phyloP scores from a whole-genome alignment of 768 basidiomycete genomes.

The Pleurotus cornucopiae region DNA sequence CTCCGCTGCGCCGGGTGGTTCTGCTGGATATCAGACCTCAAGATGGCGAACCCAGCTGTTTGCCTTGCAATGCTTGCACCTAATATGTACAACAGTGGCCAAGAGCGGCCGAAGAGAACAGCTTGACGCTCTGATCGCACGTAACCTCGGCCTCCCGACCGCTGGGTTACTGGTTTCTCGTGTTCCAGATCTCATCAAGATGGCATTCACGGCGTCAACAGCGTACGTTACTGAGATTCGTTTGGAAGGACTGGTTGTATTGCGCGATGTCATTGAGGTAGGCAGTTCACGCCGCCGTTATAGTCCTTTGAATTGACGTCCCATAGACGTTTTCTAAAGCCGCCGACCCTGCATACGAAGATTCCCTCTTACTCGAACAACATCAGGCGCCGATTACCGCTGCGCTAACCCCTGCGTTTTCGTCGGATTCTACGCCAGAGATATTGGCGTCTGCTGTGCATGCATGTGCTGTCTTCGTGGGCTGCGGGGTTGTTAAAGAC shows the following conservation, averaged over 20 bases:
- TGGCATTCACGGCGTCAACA: conserved; percentile 97
- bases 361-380: conserved; percentile 87
- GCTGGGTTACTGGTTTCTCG: conserved; percentile 75
- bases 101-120: conserved; percentile 78
- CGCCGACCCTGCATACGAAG: conserved; percentile 91
- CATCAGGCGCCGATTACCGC: conserved; percentile 98
- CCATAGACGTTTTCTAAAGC: conserved; percentile 76
- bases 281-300: no score
- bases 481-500: conserved; percentile 92
- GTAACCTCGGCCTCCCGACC: conserved; percentile 49
- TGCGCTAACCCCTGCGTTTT: conserved; percentile 94
- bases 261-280: conserved; percentile 84
- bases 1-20: conserved; percentile 32
- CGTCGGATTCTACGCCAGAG: conserved; percentile 92
- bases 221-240: conserved; percentile 96
- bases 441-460: conserved; percentile 89
- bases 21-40: conserved; percentile 52
- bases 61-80: conserved; percentile 87
- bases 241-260: conserved; percentile 82
- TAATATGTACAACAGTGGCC: conserved; percentile 75
- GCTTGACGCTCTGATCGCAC: conserved; percentile 71
- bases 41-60: conserved; percentile 97
- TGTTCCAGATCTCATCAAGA: conserved; percentile 90
- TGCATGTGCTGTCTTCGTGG: conserved; percentile 93
- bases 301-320: no score